Percentiles rank a stretch among this genome's conserved stretches.
Conservation (phyloP, 148 eudicot genomes). For the Rhododendron kiyosumense region DNA sequence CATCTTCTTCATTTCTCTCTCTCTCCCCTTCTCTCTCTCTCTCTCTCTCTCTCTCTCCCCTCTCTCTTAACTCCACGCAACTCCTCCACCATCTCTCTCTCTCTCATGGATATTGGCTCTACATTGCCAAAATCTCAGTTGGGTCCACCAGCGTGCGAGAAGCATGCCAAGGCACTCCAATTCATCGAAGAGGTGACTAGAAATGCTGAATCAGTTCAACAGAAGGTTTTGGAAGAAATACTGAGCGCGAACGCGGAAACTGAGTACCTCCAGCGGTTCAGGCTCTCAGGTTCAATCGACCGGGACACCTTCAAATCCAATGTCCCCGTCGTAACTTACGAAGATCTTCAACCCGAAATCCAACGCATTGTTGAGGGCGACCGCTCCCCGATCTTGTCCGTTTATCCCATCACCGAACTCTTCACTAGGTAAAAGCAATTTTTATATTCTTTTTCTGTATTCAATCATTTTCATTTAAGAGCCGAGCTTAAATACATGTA, state of each 20-base stretch:
- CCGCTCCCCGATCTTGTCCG: constrained; percentile 18
- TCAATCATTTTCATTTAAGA: too few relatives aligned
- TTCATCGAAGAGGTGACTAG: constrained; percentile 19
- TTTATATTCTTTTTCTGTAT: too few relatives aligned
- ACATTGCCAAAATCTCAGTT: neutral
- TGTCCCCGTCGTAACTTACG: constrained; percentile 17
- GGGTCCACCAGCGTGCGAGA: neutral
- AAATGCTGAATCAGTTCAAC: constrained; percentile 13
- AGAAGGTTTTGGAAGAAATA: constrained; percentile 17
- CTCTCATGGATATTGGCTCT: neutral
- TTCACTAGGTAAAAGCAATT: constrained; percentile 16
- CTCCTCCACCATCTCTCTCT: neutral
- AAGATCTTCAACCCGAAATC: constrained; percentile 11
- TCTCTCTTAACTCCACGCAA: too few relatives aligned
- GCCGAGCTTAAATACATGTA: too few relatives aligned
- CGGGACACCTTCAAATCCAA: constrained; percentile 19
- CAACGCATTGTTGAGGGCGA: constrained; percentile 22
- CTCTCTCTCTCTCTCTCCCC: too few relatives aligned
- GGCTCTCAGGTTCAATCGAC: constrained; percentile 2
- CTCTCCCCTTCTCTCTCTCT: neutral
- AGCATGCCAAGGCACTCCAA: constrained; percentile 11
- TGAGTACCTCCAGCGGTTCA: constrained; percentile 17
- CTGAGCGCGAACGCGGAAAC: constrained; percentile 11
- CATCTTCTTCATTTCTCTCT: neutral
- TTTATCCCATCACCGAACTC: constrained; percentile 19